phyloP scores from a whole-genome alignment of 805 yeast species.

The Brettanomyces naardenensis region DNA sequence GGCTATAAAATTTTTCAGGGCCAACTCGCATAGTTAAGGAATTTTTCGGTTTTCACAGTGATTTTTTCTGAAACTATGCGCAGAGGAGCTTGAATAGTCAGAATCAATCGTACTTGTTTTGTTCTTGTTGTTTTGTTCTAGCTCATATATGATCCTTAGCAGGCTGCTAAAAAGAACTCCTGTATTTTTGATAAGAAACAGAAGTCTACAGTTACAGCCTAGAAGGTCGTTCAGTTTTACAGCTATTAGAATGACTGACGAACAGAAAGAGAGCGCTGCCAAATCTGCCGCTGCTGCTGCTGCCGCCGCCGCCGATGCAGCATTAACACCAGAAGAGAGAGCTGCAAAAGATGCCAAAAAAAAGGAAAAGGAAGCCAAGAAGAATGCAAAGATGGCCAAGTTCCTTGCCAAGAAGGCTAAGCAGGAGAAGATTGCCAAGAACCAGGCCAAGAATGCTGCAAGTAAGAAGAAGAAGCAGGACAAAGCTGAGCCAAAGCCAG shows the following conservation, averaged over 20 bases:
- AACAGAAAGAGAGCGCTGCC: neutral
- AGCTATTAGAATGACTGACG: neutral
- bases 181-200: neutral
- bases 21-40: too few species aligned
- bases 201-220: neutral
- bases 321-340: slow-evolving; percentile 37
- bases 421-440: slow-evolving; percentile 50
- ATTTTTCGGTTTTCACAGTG: too few species aligned
- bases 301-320: slow-evolving; percentile 8
- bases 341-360: slow-evolving; percentile 56
- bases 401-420: slow-evolving; percentile 79
- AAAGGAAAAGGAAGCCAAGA: slow-evolving; percentile 56
- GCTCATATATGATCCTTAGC: too few species aligned
- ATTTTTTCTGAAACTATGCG: too few species aligned
- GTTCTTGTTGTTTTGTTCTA: too few species aligned
- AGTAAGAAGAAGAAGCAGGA: slow-evolving; percentile 54
- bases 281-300: neutral
- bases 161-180: neutral
- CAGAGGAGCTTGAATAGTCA: too few species aligned
- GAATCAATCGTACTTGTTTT: too few species aligned
- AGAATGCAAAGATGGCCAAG: slow-evolving; percentile 48
- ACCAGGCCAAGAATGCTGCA: slow-evolving; percentile 29
- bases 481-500: slow-evolving; percentile 74
- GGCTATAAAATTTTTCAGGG: too few species aligned
- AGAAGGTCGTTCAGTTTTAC: neutral